Conservation (phyloP, 306 rosid species). For the Hippophae gyantsensis region DNA sequence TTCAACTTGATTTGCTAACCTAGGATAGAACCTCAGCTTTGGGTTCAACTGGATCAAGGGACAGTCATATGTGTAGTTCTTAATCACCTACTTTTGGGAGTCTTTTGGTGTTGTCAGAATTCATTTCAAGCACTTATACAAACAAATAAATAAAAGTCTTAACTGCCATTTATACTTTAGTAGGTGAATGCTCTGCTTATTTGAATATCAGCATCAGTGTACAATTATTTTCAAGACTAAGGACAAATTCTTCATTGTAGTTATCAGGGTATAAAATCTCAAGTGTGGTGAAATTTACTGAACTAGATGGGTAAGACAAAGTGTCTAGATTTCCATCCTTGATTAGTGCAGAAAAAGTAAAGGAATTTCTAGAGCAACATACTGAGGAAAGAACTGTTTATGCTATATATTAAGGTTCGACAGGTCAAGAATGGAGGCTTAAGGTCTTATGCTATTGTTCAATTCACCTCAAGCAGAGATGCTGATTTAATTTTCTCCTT, state of each 20-base stretch:
- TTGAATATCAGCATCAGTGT: too few species aligned
- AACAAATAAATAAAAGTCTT: too few species aligned
- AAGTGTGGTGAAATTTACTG: slow-evolving; percentile 6
- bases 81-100: too few species aligned
- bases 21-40: too few species aligned
- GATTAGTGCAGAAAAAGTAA: slow-evolving; percentile 18
- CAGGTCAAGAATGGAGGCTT: slow-evolving; percentile 14
- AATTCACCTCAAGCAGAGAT: slow-evolving; percentile 25
- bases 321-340: slow-evolving; percentile 50
- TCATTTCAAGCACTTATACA: too few species aligned
- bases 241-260: neutral
- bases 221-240: too few species aligned
- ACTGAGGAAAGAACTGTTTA: slow-evolving; percentile 50
- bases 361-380: slow-evolving; percentile 32
- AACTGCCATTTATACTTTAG: too few species aligned
- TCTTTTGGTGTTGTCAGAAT: too few species aligned
- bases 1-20: too few species aligned
- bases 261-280: neutral
- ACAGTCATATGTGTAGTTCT: too few species aligned
- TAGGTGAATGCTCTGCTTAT: too few species aligned
- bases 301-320: slow-evolving; percentile 51
- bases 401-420: slow-evolving; percentile 46
- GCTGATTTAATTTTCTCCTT: slow-evolving; percentile 27
- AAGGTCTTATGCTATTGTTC: slow-evolving; percentile 53
- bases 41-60: too few species aligned